Evolutionary conservation across 1,284 basidiomycete species (phyloP).

Genomic region (Lentinula novae-zelandiae): DNA sequence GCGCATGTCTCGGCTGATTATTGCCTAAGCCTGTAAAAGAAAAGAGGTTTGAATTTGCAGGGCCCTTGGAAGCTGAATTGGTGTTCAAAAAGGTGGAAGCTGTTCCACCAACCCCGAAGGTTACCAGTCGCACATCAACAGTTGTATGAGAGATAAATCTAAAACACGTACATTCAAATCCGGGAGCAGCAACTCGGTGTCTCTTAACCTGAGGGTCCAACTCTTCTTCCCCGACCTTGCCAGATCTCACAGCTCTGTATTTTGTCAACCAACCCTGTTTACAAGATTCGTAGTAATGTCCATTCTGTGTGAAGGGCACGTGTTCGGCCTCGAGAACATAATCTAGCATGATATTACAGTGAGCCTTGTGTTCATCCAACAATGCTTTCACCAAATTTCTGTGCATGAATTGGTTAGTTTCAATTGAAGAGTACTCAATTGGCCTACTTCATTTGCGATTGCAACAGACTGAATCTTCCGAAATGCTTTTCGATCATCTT

Average conservation of each 20-base stretch:
- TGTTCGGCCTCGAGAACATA: conserved; percentile 29
- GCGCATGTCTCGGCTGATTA: no score
- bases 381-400: conserved; percentile 18
- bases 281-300: conserved; percentile 28
- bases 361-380: conserved; percentile 20
- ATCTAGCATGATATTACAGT: conserved; percentile 22
- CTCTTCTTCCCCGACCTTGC: background rate
- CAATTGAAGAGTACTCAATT: background rate
- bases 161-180: no score
- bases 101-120: no score
- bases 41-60: no score
- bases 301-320: conserved; percentile 37
- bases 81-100: no score
- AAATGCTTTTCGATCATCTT: conserved; percentile 24
- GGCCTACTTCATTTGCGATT: conserved; percentile 24
- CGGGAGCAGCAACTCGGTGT: no score
- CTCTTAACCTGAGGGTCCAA: background rate
- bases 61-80: no score
- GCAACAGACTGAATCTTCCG: conserved; percentile 26
- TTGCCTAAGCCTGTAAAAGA: no score
- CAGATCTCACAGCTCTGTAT: conserved; percentile 25
- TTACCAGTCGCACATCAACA: no score
- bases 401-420: background rate
- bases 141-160: no score
- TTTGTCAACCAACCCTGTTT: conserved; percentile 32